Percentiles rank a stretch among this genome's conserved stretches.
Conservation (phyloP, 2,329 filamentous ascomycete species). For the Aspergillus nomiae region DNA sequence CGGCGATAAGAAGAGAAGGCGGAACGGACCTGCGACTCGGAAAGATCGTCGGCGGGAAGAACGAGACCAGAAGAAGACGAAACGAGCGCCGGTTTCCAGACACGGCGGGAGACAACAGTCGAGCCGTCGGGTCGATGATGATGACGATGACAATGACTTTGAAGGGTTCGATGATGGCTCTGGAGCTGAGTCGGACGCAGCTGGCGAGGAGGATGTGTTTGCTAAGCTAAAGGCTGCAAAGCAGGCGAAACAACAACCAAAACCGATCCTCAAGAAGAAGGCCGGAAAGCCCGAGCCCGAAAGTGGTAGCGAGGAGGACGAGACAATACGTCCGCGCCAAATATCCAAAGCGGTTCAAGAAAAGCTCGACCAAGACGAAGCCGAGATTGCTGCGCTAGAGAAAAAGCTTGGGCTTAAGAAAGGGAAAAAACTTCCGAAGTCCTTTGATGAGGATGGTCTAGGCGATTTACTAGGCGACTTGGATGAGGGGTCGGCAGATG, state of each 20-base stretch:
- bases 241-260: conserved; percentile 26
- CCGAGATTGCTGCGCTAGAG: conserved; percentile 83
- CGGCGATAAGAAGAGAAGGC: conserved; percentile 34
- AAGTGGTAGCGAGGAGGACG: conserved; percentile 31
- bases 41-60: conserved; percentile 71
- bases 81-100: conserved; percentile 29
- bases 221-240: conserved; percentile 26
- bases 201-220: conserved; percentile 22
- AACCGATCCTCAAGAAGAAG: conserved; percentile 41
- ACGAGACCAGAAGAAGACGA: conserved; percentile 61
- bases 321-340: conserved; percentile 13
- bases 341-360: conserved; percentile 54
- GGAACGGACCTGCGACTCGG: conserved; percentile 42
- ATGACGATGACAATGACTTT: conserved; percentile 18
- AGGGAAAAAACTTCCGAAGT: conserved; percentile 71
- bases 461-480: conserved; percentile 75
- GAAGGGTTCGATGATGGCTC: conserved; percentile 29
- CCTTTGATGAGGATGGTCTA: conserved; percentile 79
- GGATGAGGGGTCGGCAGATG: conserved; percentile 55
- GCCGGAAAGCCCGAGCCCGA: conserved; percentile 33
- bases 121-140: conserved; percentile 9
- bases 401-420: conserved; percentile 81
- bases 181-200: conserved; percentile 23
- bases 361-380: conserved; percentile 77
- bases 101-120: conserved; percentile 12